Evolutionary conservation across 2,329 filamentous ascomycete species (phyloP).

Genomic region (Metarhizium sp.): DNA sequence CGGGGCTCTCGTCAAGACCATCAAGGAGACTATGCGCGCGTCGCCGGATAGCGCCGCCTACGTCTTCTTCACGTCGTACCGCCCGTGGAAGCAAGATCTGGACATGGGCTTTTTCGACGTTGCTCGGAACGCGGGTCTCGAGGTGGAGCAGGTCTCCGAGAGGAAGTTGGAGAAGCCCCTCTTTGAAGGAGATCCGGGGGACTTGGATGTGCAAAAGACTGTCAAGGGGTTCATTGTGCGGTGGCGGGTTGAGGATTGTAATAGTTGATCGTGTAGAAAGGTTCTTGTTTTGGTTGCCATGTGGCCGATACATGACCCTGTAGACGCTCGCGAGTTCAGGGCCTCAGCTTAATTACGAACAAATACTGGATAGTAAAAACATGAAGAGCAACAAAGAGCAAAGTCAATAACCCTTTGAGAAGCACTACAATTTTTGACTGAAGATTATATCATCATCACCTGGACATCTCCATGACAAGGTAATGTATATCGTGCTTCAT

Average conservation of each 20-base stretch:
- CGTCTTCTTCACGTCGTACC: constrained; percentile 91
- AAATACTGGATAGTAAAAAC: too few species aligned
- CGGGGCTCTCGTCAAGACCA: constrained; percentile 61
- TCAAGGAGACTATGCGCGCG: constrained; percentile 56
- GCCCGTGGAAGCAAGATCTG: constrained; percentile 79
- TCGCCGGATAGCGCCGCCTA: constrained; percentile 52
- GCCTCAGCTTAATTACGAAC: too few species aligned
- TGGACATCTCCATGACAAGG: too few species aligned
- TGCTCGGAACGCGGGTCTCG: constrained; percentile 59
- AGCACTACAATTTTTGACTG: too few species aligned
- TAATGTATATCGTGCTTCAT: too few species aligned
- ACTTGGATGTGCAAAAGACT: constrained; percentile 70
- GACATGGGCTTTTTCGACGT: constrained; percentile 82
- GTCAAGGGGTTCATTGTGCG: constrained; percentile 69
- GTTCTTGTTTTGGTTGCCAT: too few species aligned
- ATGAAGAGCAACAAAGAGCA: too few species aligned
- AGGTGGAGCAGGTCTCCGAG: constrained; percentile 72
- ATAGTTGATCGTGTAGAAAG: neutral
- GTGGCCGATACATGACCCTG: too few species aligned
- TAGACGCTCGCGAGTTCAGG: too few species aligned
- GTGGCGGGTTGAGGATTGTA: constrained; percentile 35
- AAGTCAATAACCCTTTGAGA: too few species aligned
- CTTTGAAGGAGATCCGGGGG: constrained; percentile 83
- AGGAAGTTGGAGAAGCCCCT: constrained; percentile 75
- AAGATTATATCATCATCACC: too few species aligned